These are phyloP conservation scores for Trichosporon sp. DNA, from an alignment of 1,284 basidiomycete species.

Conservation along the genomic window DNA sequence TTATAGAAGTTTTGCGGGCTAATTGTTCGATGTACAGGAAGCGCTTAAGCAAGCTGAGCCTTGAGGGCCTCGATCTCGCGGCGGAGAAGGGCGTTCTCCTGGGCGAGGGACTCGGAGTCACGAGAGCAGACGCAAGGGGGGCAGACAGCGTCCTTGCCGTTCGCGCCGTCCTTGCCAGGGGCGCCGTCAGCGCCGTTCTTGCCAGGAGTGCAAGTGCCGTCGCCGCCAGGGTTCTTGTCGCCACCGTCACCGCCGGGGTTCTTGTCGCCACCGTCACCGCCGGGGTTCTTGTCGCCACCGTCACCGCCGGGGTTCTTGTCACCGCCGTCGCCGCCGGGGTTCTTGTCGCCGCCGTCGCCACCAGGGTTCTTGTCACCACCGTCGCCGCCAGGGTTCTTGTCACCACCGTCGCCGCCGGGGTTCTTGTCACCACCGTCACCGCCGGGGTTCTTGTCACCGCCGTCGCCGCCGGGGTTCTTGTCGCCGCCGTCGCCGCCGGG, in stretches of 20 bases:
- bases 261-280: neutral
- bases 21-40: neutral
- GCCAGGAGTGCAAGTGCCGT: too few relatives aligned
- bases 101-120: neutral
- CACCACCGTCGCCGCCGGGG: neutral
- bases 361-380: too few relatives aligned
- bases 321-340: too few relatives aligned
- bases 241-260: neutral
- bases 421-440: neutral
- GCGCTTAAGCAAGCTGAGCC: neutral
- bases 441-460: neutral
- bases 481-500: too few relatives aligned
- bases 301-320: neutral
- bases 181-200: neutral
- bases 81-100: slow-evolving; percentile 1
- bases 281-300: neutral
- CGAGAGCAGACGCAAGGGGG: neutral
- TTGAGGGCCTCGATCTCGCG: neutral
- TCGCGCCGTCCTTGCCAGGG: neutral
- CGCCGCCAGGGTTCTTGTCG: neutral
- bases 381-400: neutral
- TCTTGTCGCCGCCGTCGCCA: too few relatives aligned
- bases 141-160: neutral
- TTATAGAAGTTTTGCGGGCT: neutral
- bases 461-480: neutral